Base-by-base conservation (phyloP, 805 yeast species). In the Yamadazyma ubonensis region DNA sequence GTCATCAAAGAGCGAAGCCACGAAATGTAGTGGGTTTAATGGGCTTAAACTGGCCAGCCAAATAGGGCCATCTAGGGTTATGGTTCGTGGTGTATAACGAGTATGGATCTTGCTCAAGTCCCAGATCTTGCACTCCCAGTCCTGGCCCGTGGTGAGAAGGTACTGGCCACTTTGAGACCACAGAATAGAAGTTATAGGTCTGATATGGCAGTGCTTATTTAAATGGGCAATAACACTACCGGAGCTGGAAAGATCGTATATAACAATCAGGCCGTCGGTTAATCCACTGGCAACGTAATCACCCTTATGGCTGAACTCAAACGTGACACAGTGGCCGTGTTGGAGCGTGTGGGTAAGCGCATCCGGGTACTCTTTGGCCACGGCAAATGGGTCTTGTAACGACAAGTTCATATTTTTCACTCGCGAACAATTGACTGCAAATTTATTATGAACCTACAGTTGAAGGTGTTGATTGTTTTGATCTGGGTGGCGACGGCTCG, bases 291-390 rank as follows among this genome's bases (percentile, higher is more conserved):
- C 96, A 4, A 89, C 59, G 54, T 90, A 90, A 57, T 87, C 96
- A 5, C 97, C 97, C 37, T 77, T 77, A 6, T 73, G 63, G 50
- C 79, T 86, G 65, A 79, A 86, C 55, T 75, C 77, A 28, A 89
- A 71, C 43, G 78, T 78, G 6, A 87, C 83, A 31, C 79, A 76
- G 46, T 75, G 79, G 1, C 88, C 83, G 39, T 78, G 79, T 9
- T 76, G 76, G 9, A 88, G 63, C 0, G 90, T 80, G 44, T 80
- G 80, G 2, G 84, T 75, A n/a, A 87, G 73, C 1, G 83, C 75
- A 45, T 90, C 96, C 0, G 98, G 98, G 52, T 77, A 90, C 55
- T 90, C 98, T 54, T 87, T 88, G 15, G 95, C 83, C 16, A 91
- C 89, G 2, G 91, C 79, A 59, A 88, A 87, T 3, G 97, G 97